A percentile compares a stretch with the other conserved stretches of the same genome.
Conservation (phyloP, 2,329 filamentous ascomycete species). For the Fusarium sp. region DNA sequence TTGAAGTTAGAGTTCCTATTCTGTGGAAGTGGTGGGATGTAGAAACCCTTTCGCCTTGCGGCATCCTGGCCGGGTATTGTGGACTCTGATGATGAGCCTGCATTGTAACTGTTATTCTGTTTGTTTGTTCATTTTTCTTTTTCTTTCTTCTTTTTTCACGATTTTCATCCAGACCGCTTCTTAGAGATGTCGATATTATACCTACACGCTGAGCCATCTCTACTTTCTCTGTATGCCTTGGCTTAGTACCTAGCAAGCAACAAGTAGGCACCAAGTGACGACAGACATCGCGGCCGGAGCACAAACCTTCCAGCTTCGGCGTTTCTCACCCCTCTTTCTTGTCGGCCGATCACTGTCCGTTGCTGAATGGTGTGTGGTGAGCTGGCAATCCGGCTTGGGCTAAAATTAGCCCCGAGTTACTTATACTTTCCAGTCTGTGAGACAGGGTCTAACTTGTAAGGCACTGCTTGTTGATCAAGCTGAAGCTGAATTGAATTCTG, state of each 20-base stretch:
- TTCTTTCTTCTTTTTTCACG: conserved; percentile 1
- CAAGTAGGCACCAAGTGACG: conserved; percentile 33
- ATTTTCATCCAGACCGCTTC: conserved; percentile 25
- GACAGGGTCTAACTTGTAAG: conserved; percentile 12
- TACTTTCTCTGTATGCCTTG: conserved; percentile 7
- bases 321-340: conserved; percentile 39
- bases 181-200: background rate
- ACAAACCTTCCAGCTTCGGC: conserved; percentile 26
- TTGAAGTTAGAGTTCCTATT: conserved; percentile 4
- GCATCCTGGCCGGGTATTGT: background rate
- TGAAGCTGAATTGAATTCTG: conserved; percentile 20
- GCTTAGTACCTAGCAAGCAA: background rate
- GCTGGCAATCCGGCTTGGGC: conserved; percentile 46
- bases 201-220: background rate
- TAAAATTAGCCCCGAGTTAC: conserved; percentile 48
- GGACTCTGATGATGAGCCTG: conserved; percentile 3
- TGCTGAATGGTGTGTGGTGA: conserved; percentile 48
- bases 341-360: conserved; percentile 46
- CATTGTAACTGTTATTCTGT: conserved; percentile 1
- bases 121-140: background rate
- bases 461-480: conserved; percentile 18
- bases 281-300: conserved; percentile 34
- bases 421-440: conserved; percentile 33
- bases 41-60: conserved; percentile 1
- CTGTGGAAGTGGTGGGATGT: conserved; percentile 27